Percentiles rank a stretch among this genome's conserved stretches.
These are phyloP conservation scores for Aspergillus vadensis DNA, from an alignment of 2,329 filamentous ascomycete species.

Conservation along the genomic window DNA sequence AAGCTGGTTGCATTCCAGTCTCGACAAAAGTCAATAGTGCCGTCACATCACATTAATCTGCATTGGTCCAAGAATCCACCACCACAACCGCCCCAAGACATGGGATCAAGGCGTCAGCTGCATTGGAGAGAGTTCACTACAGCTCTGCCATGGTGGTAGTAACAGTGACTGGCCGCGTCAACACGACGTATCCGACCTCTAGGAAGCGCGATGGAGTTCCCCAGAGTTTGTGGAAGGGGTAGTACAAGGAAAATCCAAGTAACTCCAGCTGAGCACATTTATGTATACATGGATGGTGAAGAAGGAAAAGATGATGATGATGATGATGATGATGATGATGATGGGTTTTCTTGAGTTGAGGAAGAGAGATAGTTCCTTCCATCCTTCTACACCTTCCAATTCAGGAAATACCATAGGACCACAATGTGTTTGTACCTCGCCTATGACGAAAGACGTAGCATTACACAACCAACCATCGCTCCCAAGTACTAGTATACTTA, in stretches of 20 bases:
- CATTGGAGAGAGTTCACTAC: background rate
- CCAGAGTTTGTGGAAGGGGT: background rate
- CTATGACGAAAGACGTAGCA: no score
- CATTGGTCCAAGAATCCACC: constrained; percentile 4
- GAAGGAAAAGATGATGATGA: no score
- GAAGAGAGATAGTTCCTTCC: no score
- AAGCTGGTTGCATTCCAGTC: background rate
- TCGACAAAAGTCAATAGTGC: constrained; percentile 10
- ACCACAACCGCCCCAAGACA: background rate
- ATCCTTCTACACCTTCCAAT: no score
- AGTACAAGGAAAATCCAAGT: background rate
- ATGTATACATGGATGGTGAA: background rate
- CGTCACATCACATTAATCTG: constrained; percentile 13
- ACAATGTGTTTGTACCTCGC: no score
- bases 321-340: background rate
- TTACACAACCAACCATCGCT: no score
- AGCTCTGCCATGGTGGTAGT: background rate
- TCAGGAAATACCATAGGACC: no score
- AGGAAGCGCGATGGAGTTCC: background rate
- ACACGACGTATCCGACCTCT: background rate
- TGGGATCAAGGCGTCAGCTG: background rate
- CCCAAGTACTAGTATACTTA: no score
- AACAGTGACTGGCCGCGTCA: constrained; percentile 4
- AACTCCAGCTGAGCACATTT: background rate
- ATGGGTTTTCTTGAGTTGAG: background rate